phyloP scores from a whole-genome alignment of 148 eudicot genomes.

The Rhododendron ovatum region DNA sequence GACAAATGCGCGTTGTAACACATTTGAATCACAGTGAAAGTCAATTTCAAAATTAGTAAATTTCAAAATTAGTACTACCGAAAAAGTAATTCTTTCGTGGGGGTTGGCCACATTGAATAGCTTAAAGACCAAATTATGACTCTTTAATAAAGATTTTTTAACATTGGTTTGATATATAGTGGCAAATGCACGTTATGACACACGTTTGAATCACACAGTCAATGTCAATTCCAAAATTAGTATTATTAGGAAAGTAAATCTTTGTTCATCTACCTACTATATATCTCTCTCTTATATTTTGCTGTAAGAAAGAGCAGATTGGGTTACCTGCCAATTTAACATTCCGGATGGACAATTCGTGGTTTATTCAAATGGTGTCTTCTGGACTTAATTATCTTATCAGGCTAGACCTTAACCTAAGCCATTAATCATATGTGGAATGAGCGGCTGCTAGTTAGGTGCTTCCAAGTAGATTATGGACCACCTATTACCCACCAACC shows the following conservation, averaged over 20 bases:
- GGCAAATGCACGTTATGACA: not conserved
- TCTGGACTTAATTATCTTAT: not conserved
- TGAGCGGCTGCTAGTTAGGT: not conserved
- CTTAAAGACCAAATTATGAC: too few relatives aligned
- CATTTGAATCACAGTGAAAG: too few relatives aligned
- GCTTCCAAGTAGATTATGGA: not conserved
- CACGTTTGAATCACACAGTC: too few relatives aligned
- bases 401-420: not conserved
- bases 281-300: not conserved
- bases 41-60: too few relatives aligned
- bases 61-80: too few relatives aligned
- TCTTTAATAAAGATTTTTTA: too few relatives aligned
- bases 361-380: not conserved
- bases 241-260: not conserved
- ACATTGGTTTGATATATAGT: too few relatives aligned
- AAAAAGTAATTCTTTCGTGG: not conserved
- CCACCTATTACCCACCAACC: not conserved
- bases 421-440: not conserved
- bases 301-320: not conserved
- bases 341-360: not conserved
- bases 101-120: too few relatives aligned
- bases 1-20: too few relatives aligned
- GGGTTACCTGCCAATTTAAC: not conserved
- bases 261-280: not conserved
- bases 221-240: not conserved